These are phyloP conservation scores for Penicillium griseofulvum DNA, from an alignment of 2,329 filamentous ascomycete species.

Conservation along the genomic window DNA sequence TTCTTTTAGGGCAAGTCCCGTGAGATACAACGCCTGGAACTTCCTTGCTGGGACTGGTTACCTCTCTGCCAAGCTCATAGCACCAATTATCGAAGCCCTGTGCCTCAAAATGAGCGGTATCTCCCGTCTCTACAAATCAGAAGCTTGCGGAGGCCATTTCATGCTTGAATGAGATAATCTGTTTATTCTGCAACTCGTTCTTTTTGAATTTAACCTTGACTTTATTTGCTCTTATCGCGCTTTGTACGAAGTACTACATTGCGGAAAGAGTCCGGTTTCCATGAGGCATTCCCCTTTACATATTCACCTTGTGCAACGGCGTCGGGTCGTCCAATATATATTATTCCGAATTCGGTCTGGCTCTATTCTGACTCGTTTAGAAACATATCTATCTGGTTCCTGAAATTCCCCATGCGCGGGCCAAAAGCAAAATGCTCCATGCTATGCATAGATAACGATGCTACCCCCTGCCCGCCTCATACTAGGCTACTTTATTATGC, in stretches of 20 bases:
- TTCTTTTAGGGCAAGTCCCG: background rate
- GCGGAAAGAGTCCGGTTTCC: background rate
- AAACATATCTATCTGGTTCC: background rate
- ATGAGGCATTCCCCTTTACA: background rate
- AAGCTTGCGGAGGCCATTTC: slow-evolving; percentile 8
- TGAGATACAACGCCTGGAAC: slow-evolving; percentile 24
- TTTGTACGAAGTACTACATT: background rate
- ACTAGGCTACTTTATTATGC: slow-evolving; percentile 7
- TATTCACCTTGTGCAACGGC: background rate
- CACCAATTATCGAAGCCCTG: slow-evolving; percentile 11
- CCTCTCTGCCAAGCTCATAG: slow-evolving; percentile 17
- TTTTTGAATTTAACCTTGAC: background rate
- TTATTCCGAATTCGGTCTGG: background rate
- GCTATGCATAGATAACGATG: slow-evolving; percentile 15
- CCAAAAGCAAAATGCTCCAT: background rate
- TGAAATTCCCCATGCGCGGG: slow-evolving; percentile 9
- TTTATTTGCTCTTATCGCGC: slow-evolving; percentile 3
- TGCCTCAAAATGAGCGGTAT: slow-evolving; percentile 4
- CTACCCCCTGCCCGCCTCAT: background rate
- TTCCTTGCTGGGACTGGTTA: slow-evolving; percentile 26
- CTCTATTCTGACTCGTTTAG: background rate
- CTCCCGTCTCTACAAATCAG: slow-evolving; percentile 18
- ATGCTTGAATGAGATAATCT: background rate
- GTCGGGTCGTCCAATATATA: background rate
- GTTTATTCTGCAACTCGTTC: background rate